Evolutionary conservation across 1,284 basidiomycete species (phyloP), one percentile per base, ranked within the genome.

Genomic region (Bondarzewia mesenterica): DNA sequence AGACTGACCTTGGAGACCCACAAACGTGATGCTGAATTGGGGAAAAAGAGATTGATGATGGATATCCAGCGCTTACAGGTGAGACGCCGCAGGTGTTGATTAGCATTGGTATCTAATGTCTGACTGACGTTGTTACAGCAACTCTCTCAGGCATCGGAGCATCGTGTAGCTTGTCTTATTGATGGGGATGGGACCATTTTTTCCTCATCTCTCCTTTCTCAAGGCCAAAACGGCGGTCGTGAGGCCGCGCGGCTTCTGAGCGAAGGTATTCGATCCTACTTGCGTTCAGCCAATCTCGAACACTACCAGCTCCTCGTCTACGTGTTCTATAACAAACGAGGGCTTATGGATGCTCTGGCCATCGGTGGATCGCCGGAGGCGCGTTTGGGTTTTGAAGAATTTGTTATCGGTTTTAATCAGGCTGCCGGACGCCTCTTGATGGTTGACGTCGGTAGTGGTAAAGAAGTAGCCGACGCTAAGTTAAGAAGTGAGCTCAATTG

Each of bases 391-490:
- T 77, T 85, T 53, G 77, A 78, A 7, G 76, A 82, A 20, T 86
- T 86, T 57, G 63, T 81, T 45, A 62, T 72, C 47, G 83, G 84
- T 7, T 81, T 86, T 55, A 84, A 83, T 62, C 75, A 81, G 60
- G 75, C 80, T 7, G 67, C 74, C 10, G 77, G 78, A 50, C 70
- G 78, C 36, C 84, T 83, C 59, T 61, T 75, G 58, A 82, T 89
- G 62, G 70, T 82, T 44, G 85, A 89, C 60, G 83, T 85, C 46
- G 85, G 85, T 21, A 70, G 68, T 48, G 80, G 73, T 46, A 87
- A 88, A 65, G 85, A 89, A 63, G 81, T 77, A 3, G 77, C 79
- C 23, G 83, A 86, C 60, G 72, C 78, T 39, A 89, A 89, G 66
- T 77, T 89, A 58, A 80, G 79, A 70, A 80, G 85, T 82, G 53